Conservation (phyloP, 257 asterid genomes). For the Salvia splendens region DNA sequence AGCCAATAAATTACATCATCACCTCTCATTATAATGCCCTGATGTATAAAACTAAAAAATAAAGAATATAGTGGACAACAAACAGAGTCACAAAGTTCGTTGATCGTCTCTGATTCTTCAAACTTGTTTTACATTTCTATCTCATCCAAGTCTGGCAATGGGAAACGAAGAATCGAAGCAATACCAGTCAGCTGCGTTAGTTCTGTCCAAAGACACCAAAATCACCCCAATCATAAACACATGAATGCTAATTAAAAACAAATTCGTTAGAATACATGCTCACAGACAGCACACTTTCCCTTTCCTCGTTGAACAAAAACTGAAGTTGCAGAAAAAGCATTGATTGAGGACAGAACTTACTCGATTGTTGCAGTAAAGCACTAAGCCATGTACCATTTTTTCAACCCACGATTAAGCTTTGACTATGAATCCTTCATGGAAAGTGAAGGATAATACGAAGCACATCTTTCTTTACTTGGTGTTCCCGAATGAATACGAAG, state of each 20-base stretch:
- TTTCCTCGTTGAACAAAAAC: conserved; percentile 12
- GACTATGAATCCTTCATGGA: not conserved
- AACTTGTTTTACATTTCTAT: conserved; percentile 66
- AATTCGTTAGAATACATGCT: not conserved
- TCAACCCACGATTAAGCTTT: not conserved
- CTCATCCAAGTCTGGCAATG: conserved; percentile 90
- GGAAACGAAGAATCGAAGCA: conserved; percentile 94
- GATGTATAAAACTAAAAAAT: not conserved
- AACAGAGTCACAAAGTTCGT: not conserved
- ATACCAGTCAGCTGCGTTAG: conserved; percentile 79
- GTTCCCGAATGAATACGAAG: too few species aligned
- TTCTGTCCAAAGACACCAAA: conserved; percentile 51
- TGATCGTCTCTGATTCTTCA: conserved; percentile 2
- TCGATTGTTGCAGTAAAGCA: too few species aligned
- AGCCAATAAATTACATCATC: too few species aligned
- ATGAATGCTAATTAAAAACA: not conserved
- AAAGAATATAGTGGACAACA: not conserved
- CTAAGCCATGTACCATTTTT: not conserved
- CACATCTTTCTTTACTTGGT: too few species aligned
- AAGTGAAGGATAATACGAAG: too few species aligned
- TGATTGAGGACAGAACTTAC: conserved; percentile 23
- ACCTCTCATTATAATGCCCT: too few species aligned
- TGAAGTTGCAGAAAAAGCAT: conserved; percentile 44
- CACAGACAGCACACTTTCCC: not conserved
- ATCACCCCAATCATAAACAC: too few species aligned